Evolutionary conservation across 139 green algal genomes (phyloP), one percentile per base, ranked within the genome.

Genomic region (Nannochloris sp.): DNA sequence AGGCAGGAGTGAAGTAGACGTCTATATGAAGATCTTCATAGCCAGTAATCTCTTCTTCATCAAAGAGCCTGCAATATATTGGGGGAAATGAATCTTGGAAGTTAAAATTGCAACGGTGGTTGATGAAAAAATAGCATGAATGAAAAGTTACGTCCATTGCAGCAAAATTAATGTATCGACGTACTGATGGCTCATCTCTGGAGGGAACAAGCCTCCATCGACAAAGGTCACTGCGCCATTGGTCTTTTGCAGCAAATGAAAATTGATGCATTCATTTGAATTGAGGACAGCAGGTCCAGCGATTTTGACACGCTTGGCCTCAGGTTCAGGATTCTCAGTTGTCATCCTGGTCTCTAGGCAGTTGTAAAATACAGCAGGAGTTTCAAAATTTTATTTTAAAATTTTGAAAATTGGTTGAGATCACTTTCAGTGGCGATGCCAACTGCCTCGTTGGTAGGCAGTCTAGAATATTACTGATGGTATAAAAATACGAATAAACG

Each of bases 1-100:
- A 71, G n/a, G 37, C 24, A 3, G 66, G 65, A 23, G 65, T 71
- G 14, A 87, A 38, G 59, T 72, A 85, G 10, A 86, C 33, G 19
- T 76, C 67, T 12, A 86, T 73, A 15, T 32, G 12, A 2, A 85
- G 59, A 15, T 32, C 61, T 4, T 55, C 33, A 64, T 74, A 84
- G 4, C 80, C 78, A 24, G 90, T 82, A 60, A 76, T 48, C 74
- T 92, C 86, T 12, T 81, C 61, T 9, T 90, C 81, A 1, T 80
- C 79, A 60, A 91, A 92, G 9, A 90, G 45, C 66, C 67, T 74
- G 67, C 29, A 27, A 29, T 15, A 55, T 14, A 10, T 48, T 13
- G 6, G 15, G 10, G 29, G 15, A 47, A 10, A 61, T n/a, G n/a
- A n/a, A n/a, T n/a, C n/a, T n/a, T n/a, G n/a, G n/a, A n/a, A n/a